These are phyloP conservation scores for Gynochthodes officinalis DNA, from an alignment of 257 asterid species.

Conservation along the genomic window DNA sequence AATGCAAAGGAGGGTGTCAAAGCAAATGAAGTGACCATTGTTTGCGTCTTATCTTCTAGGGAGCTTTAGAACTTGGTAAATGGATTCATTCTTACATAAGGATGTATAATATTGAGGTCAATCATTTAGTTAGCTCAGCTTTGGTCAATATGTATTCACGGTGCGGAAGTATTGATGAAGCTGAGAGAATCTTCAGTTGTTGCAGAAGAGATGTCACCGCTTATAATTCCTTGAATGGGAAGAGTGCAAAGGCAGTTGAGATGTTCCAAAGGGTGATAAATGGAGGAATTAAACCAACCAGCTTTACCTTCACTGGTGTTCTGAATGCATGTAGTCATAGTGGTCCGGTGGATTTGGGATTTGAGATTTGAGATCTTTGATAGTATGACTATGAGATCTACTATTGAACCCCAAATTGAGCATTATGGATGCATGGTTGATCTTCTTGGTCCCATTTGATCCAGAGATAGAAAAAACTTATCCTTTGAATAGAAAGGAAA, in stretches of 20 bases:
- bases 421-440: conserved; percentile 62
- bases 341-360: conserved; percentile 41
- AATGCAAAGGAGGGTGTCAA: conserved; percentile 49
- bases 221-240: conserved; percentile 52
- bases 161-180: conserved; percentile 51
- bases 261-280: conserved; percentile 36
- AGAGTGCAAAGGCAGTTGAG: conserved; percentile 37
- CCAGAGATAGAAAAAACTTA: too few relatives aligned
- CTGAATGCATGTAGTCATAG: conserved; percentile 57
- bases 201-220: conserved; percentile 43
- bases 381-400: conserved; percentile 31
- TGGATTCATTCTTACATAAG: conserved; percentile 50
- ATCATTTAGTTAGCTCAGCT: conserved; percentile 50
- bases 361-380: conserved; percentile 36
- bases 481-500: too few relatives aligned
- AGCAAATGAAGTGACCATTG: conserved; percentile 47
- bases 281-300: conserved; percentile 39
- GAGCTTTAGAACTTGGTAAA: conserved; percentile 51
- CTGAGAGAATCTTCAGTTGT: conserved; percentile 32
- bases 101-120: conserved; percentile 29
- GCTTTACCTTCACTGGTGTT: conserved; percentile 43
- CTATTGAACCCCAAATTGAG: conserved; percentile 40
- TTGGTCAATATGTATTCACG: conserved; percentile 51
- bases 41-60: conserved; percentile 52
- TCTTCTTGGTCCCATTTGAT: conserved; percentile 58